Percentiles rank a stretch among this genome's conserved stretches.
Evolutionary conservation across 345 rosid genomes (phyloP).

Genomic region (Eucalyptus sp.): DNA sequence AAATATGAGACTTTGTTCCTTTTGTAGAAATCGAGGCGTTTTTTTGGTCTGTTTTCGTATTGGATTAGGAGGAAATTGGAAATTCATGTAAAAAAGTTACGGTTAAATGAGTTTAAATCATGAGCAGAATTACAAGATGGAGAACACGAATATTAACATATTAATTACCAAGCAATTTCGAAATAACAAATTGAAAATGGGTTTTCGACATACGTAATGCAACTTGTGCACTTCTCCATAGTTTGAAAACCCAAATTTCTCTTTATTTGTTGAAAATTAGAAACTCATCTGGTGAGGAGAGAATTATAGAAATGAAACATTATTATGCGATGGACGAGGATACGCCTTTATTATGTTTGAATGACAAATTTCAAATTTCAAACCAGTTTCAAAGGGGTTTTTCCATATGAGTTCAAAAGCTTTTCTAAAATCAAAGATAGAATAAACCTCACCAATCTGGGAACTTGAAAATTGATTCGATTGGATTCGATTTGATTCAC

Average conservation of each 20-base stretch:
- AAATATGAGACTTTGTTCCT: not conserved
- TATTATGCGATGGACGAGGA: not conserved
- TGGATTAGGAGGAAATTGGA: not conserved
- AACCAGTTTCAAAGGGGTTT: not conserved
- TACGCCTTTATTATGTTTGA: not conserved
- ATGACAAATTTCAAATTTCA: not conserved
- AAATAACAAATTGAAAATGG: not conserved
- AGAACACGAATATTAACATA: not conserved
- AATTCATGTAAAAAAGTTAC: not conserved
- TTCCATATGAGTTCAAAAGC: not conserved
- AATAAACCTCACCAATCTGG: not conserved
- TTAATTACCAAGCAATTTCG: not conserved
- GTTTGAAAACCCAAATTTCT: not conserved
- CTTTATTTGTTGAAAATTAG: not conserved
- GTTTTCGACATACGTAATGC: not conserved
- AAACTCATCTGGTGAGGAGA: not conserved
- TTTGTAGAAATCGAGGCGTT: not conserved
- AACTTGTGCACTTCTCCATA: not conserved
- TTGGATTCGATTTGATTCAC: too few species aligned
- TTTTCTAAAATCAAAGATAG: not conserved
- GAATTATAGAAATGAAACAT: not conserved
- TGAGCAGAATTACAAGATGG: not conserved
- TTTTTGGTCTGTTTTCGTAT: not conserved
- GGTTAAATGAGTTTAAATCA: not conserved
- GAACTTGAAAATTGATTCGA: not conserved